Percentiles rank a stretch among this genome's conserved stretches.
These are phyloP conservation scores for Manihot esculenta DNA, from an alignment of 441 rosid genomes.

Conservation along the genomic window DNA sequence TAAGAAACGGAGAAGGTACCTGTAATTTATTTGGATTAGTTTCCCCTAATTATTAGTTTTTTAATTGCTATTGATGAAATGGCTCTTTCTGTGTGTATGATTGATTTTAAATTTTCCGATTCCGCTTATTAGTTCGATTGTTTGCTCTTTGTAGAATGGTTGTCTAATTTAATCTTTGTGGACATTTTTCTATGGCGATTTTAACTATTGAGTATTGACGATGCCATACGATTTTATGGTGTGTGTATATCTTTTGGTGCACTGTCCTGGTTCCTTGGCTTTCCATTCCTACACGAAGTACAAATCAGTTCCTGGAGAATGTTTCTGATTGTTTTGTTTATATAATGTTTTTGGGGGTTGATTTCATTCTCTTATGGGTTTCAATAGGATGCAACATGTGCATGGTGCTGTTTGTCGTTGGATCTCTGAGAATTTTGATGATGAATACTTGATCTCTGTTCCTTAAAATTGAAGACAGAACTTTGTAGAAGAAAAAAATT, in stretches of 20 bases:
- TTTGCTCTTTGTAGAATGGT: not conserved
- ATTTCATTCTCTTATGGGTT: not conserved
- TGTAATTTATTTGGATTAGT: conserved; percentile 11
- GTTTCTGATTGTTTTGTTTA: not conserved
- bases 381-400: not conserved
- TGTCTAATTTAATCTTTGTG: not conserved
- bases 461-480: not conserved
- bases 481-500: too few species aligned
- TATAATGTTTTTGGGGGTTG: not conserved
- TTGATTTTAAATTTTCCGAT: not conserved
- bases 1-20: conserved; percentile 73
- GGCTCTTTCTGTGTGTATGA: not conserved
- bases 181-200: not conserved
- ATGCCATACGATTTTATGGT: not conserved
- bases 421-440: not conserved
- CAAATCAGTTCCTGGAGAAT: not conserved
- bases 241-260: not conserved
- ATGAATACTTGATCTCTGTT: not conserved
- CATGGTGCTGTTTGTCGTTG: not conserved
- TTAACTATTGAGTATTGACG: too few species aligned
- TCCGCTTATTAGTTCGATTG: not conserved
- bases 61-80: not conserved
- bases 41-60: not conserved
- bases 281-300: not conserved
- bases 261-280: not conserved